phyloP scores from a whole-genome alignment of 805 yeast genomes.

The Hanseniaspora hatyaiensis region DNA sequence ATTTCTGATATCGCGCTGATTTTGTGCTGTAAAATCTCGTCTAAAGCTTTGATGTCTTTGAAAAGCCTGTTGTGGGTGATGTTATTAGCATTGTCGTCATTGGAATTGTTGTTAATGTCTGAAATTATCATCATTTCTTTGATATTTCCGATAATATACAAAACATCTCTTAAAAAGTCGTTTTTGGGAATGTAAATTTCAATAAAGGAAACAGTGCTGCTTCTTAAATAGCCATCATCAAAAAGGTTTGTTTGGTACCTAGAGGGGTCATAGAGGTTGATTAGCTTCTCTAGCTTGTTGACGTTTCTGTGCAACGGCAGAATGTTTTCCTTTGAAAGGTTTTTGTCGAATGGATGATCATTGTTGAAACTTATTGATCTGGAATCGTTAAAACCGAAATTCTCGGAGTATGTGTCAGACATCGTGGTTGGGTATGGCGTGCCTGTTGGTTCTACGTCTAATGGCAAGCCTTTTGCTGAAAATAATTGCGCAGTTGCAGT shows the following conservation, averaged over 20 bases:
- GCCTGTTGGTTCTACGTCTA: too few relatives aligned
- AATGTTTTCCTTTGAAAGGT: neutral
- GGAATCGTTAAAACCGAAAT: neutral
- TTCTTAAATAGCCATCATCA: slow-evolving; percentile 25
- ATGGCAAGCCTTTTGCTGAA: too few relatives aligned
- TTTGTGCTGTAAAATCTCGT: slow-evolving; percentile 81
- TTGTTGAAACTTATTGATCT: neutral
- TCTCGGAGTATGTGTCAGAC: slow-evolving; percentile 1
- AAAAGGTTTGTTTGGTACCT: neutral
- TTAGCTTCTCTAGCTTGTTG: slow-evolving; percentile 3
- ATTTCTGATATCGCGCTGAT: slow-evolving; percentile 60
- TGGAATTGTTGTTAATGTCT: too few relatives aligned
- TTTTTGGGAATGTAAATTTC: slow-evolving; percentile 74
- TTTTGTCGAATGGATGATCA: neutral
- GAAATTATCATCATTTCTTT: slow-evolving; percentile 69
- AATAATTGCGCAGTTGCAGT: too few relatives aligned
- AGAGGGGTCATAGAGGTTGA: slow-evolving; percentile 4
- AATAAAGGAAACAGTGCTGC: slow-evolving; percentile 94
- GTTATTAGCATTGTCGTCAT: slow-evolving; percentile 24
- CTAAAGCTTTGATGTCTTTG: slow-evolving; percentile 64
- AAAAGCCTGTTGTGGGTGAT: slow-evolving; percentile 5
- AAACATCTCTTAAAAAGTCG: slow-evolving; percentile 76
- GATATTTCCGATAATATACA: slow-evolving; percentile 72
- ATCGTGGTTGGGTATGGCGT: neutral
- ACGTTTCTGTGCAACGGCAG: slow-evolving; percentile 8